Conservation (phyloP, 2,329 filamentous ascomycete species). For the Botrytis fragariae region DNA sequence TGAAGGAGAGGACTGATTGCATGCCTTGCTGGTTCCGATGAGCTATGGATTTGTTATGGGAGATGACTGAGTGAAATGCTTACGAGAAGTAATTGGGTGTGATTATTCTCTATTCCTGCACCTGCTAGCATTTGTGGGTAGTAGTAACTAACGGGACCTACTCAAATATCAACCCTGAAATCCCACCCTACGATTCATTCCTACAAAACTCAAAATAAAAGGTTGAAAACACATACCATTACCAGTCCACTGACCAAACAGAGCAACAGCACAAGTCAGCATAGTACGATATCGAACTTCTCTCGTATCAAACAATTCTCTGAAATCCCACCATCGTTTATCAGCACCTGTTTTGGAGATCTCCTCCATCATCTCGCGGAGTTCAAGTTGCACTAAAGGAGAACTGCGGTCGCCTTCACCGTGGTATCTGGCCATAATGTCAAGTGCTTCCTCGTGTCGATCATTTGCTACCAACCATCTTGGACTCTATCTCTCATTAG, state of each 20-base stretch:
- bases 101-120: constrained; percentile 38
- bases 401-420: constrained; percentile 40
- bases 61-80: rapidly evolving
- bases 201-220: rapidly evolving
- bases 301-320: constrained; percentile 31
- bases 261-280: constrained; percentile 37
- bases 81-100: constrained; percentile 41
- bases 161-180: not conserved
- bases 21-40: constrained; percentile 40
- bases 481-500: constrained; percentile 37
- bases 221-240: constrained; percentile 35
- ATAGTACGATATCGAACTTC: constrained; percentile 35
- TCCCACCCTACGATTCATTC: rapidly evolving
- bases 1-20: constrained; percentile 36
- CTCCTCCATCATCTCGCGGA: constrained; percentile 35
- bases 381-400: constrained; percentile 34
- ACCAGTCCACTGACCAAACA: constrained; percentile 37
- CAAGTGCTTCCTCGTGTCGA: constrained; percentile 53
- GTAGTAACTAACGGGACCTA: constrained; percentile 26
- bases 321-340: constrained; percentile 39
- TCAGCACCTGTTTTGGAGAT: constrained; percentile 34
- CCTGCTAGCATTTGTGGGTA: constrained; percentile 30
- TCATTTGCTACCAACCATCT: constrained; percentile 57
- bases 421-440: constrained; percentile 57
- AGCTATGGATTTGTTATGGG: rapidly evolving